Evolutionary conservation across 164 flowering plant species (phyloP), one percentile per base, ranked within the genome.

Genomic region (Magnolia officinalis): DNA sequence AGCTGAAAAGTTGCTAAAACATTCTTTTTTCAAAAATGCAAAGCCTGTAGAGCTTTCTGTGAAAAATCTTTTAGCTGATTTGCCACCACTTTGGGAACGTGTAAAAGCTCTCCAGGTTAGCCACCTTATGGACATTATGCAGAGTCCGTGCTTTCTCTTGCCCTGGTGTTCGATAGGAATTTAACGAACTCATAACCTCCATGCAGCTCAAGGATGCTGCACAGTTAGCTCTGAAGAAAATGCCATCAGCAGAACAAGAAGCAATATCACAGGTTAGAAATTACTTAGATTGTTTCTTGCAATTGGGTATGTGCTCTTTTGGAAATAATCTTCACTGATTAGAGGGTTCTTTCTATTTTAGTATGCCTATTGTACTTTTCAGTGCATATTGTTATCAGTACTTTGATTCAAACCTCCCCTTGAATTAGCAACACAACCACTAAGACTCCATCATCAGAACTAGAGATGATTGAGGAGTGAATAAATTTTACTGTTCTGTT

Each of bases 161-260:
- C 72, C 29, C n/a, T 73, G 64, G 51, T 55, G 13, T 16, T 75
- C 19, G 66, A 59, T 49, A 6, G 7, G 7, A 11, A 23, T 63
- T 70, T 83, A 55, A 79, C 70, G 61, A 45, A 74, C 20, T 74
- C 65, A 5, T 63, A 29, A 11, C 69, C 64, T 63, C 71, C 45
- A 13, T 59, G 67, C 88, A 96, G 99, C 91, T 86, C 69, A 96
- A 96, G 84, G 99, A 96, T 89, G 98, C 95, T 80, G 92, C 98
- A 63, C 97, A 94, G 77, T 85, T 96, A 72, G 99, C 98, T 79
- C 83, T 94, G 19, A 94, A 94, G 89, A 91, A 83, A 85, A 92
- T 96, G 98, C 94, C 98, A 71, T 94, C 98, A 29, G 88, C 98
- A 51, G 99, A 96, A 74, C 89, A 94, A 83, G 99, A 96, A 86